Conservation (phyloP, 441 rosid species). For the Pelargonium fulgidum region DNA sequence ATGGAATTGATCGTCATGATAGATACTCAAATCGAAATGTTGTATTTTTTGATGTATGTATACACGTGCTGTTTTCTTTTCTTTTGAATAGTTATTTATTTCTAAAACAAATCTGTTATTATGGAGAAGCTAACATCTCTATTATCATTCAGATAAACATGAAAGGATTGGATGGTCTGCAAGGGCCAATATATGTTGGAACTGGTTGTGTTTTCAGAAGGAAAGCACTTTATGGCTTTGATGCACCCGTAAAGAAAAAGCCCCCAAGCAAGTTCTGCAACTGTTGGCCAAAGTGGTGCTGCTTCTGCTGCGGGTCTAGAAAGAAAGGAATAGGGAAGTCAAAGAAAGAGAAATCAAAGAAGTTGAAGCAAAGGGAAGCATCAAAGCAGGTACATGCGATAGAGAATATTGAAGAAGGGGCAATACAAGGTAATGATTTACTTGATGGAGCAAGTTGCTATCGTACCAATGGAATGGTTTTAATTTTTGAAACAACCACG, state of each 20-base stretch:
- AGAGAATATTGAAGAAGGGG: constrained; percentile 73
- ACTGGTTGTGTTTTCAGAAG: constrained; percentile 97
- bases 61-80: background rate
- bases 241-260: constrained; percentile 77
- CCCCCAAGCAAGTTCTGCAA: constrained; percentile 75
- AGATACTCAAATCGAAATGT: constrained; percentile 87
- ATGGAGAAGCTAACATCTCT: background rate
- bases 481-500: background rate
- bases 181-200: constrained; percentile 96
- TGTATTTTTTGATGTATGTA: constrained; percentile 87
- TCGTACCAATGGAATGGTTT: background rate
- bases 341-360: constrained; percentile 45
- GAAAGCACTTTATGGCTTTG: constrained; percentile 85
- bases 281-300: constrained; percentile 90
- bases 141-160: constrained; percentile 64
- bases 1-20: constrained; percentile 83
- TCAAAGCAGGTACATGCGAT: constrained; percentile 73
- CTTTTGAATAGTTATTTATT: background rate
- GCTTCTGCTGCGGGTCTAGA: constrained; percentile 47
- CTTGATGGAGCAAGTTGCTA: constrained; percentile 8
- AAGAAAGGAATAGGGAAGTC: constrained; percentile 51
- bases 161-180: constrained; percentile 95
- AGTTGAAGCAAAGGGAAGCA: constrained; percentile 35
- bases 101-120: background rate
- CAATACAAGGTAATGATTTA: constrained; percentile 45